Base-by-base conservation (phyloP, 306 rosid species). In the Elaeagnus macrophylla region DNA sequence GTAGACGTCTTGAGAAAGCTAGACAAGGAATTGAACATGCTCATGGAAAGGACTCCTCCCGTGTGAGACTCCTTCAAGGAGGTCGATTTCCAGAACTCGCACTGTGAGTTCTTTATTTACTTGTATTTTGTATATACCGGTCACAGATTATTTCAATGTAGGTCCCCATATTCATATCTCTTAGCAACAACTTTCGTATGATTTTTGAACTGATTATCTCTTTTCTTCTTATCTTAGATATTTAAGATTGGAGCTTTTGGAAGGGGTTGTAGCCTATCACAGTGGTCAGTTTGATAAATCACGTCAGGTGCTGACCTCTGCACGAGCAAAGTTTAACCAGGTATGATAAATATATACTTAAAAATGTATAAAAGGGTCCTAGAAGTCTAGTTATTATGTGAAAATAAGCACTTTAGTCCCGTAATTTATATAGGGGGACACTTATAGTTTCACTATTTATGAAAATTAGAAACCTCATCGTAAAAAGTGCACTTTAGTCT, bases 211-310 rank as follows among this genome's bases (percentile, higher is more conserved):
- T 66, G 32, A 40, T 56, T 63, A 62, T 50, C 38, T 55, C 56
- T 57, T 7, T 16, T 53, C 58, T 39, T 58, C 54, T 64, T 10
- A 53, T 14, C 37, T 14, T 54, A 91, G 97, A 71, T 76, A 70
- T 75, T 80, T 91, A 76, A 83, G 95, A 69, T 78, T 91, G 41
- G 95, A 91, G 79, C 74, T 91, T 59, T 80, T 91, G 66, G 97
- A 91, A 76, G 96, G 97, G 54, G 94, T 86, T 57, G 94, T 88
- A 64, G 94, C 97, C 12, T 91, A 79, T 77, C 95, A 91, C 53
- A 70, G 68, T 59, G 90, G 88, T 52, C 83, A 71, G 64, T 67
- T 79, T 63, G 96, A 76, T 48, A 82, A 78, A 74, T 76, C 94
- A 19, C 79, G 77, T 57, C 57, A 66, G 60, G 80, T 77, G 48